Percentiles rank a stretch among this genome's conserved stretches.
Conservation (phyloP, 2,329 filamentous ascomycete genomes). For the Colletotrichum sp. region DNA sequence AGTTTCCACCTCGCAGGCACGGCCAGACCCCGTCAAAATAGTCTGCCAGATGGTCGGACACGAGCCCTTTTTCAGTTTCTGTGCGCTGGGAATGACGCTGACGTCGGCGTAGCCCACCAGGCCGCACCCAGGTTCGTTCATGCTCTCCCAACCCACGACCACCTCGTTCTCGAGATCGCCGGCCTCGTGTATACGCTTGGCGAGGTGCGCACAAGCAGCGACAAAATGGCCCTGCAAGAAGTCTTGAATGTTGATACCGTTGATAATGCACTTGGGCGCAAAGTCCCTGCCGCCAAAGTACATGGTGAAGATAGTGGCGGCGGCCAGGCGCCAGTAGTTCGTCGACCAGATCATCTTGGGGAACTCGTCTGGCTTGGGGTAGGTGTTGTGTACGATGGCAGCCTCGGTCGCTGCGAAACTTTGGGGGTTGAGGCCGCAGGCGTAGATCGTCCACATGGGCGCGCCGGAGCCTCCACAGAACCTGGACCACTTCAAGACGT, state of each 20-base stretch:
- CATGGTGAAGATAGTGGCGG: constrained; percentile 89
- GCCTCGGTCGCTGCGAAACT: constrained; percentile 87
- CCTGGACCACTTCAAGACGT: constrained; percentile 76
- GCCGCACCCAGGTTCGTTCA: constrained; percentile 94
- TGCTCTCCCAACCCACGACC: constrained; percentile 92
- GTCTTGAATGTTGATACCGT: constrained; percentile 95
- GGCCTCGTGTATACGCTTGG: constrained; percentile 84
- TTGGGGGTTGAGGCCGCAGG: constrained; percentile 86
- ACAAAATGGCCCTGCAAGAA: constrained; percentile 90
- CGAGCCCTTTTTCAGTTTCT: constrained; percentile 90
- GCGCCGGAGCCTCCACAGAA: constrained; percentile 94
- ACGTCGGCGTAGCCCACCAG: constrained; percentile 85
- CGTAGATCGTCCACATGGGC: constrained; percentile 97
- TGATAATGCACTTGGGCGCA: constrained; percentile 93
- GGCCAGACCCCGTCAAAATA: constrained; percentile 87
- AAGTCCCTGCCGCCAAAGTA: constrained; percentile 93
- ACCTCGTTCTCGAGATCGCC: constrained; percentile 86
- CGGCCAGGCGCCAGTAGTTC: constrained; percentile 88
- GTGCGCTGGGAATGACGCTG: constrained; percentile 80
- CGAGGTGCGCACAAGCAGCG: constrained; percentile 79
- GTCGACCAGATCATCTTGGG: constrained; percentile 99
- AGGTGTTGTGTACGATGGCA: constrained; percentile 94
- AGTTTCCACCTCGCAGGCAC: constrained; percentile 86
- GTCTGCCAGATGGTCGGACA: constrained; percentile 94
- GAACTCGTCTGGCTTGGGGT: constrained; percentile 81